Evolutionary conservation across 73 alveolate species (phyloP), one percentile per base, ranked within the genome.

Genomic region (Urostyla sp.): DNA sequence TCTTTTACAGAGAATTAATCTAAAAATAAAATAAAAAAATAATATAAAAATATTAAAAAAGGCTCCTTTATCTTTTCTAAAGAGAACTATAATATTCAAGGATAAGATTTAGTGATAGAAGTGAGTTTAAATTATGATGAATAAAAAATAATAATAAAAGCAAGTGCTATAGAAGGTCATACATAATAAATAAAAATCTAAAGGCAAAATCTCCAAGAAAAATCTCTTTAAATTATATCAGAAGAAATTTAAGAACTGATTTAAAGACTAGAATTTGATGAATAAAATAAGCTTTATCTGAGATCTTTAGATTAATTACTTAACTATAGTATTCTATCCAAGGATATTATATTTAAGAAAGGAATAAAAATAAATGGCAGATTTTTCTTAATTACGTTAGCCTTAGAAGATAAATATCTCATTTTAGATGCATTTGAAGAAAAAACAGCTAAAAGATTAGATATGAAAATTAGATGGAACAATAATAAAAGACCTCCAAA

Each of bases 381-480:
- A 55, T 55, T 55, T 26, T 11, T 55, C 46, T 28, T 55, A 28
- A 21, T 55, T 4, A 55, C 72, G 11, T 18, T 55, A 23, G 72
- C 72, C 15, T 27, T 55, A 23, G 40, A 55, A 23, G 46, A 55
- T 55, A 55, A 55, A 5, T 46, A 55, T 23, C 46, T 55, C 5
- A 26, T 55, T 7, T 27, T 55, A 3, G 72, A 55, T 55, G 72
- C 72, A 8, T 55, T 11, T 55, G 72, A 55, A 55, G 72, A 55
- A 55, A 55, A 55, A 55, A 21, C 72, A 27, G 46, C 24, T 7
- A 55, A 55, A 27, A 55, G 72, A 55, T 55, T 55, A 23, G 72
- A 55, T 40, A 55, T 55, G 10, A 55, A 55, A 55, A 55, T 55
- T 21, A 55, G 31, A 23, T 27, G 72, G 31, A 27, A 50, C 13